Evolutionary conservation across 495 filamentous ascomycete genomes (phyloP), one percentile per base, ranked within the genome.

Genomic region (Usnea hakonensis): DNA sequence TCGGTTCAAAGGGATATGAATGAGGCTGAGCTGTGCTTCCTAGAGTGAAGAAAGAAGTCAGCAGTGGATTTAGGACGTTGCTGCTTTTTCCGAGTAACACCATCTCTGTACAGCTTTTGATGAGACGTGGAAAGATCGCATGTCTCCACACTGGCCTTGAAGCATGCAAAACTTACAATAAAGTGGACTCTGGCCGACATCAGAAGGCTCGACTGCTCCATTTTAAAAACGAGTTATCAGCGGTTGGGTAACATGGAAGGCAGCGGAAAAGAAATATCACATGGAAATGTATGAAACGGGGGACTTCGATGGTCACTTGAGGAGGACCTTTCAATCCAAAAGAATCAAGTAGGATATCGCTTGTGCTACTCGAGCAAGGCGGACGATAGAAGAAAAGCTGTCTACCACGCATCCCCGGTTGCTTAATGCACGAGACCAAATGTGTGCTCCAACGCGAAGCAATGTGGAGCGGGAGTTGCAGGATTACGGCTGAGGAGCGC

Each of bases 21-120:
- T 90, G 58, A 98, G 80, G 68, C 85, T 90, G 65, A 97, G 79
- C 57, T 84, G 85, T 65, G 90, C 90, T 66, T 96, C 91, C 94
- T 98, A 77, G 62, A 68, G 32, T 37, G 44, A 21, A 37, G 37
- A 53, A 36, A 50, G 14, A 16, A 52, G 32, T 58, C 30, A 57
- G 54, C 23, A 57, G 11, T n/a, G 61, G 50, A 35, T 28, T 32
- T 19, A 50, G 60, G 48, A 67, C 37, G 26, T 32, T 53, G 44
- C 23, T 19, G 21, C 36, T 16, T 44, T 26, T 36, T 30, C 40
- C 33, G 28, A 55, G 30, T 16, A 38, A 35, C 21, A 40, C 21
- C 26, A 32, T 37, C n/a, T 21, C 63, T 36, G 33, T 26, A 54
- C 26, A 26, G 14, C 6, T 35, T 54, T n/a, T 40, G 28, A 36